Evolutionary conservation across 768 basidiomycete species (phyloP), one percentile per base, ranked within the genome.

Genomic region (Leccinum truebloodii): DNA sequence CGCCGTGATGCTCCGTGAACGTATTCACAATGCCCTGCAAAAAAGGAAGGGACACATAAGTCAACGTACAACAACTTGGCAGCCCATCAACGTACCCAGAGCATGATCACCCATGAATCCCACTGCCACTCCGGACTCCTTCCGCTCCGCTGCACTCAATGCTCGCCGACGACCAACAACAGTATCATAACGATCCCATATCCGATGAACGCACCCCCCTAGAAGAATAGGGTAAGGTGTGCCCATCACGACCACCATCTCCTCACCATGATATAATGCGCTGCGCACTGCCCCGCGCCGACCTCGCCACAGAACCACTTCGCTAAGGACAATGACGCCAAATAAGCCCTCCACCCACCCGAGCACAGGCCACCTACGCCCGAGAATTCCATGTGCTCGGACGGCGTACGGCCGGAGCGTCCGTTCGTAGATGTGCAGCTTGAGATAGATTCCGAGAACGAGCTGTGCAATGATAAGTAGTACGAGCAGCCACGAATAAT

Each of bases 311-410:
- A 97, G 68, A 93, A 94, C 10, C 89, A 87, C 55, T 84, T 76
- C 66, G 32, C 32, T 32, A 10, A 87, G 81, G 0, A 88, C 80
- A 48, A 90, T 82, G 37, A 85, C 88, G 22, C 94, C 95, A 71
- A 96, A 92, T 8, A 97, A 74, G 80, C 93, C 91, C 72, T 97
- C 94, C 1, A 79, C 79, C 95, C 95, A 96, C 8, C 88, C 95
- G 10, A 96, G 67, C 58, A 96, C 76, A 0, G 94, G 94, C 71
- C 90, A 97, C 10, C 78, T 61, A 71, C 90, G 94, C 13, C 95
- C 95, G 14, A 97, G 75, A n/a, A 91, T 24, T 24, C 24, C 24
- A 24, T 24, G 24, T 24, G 24, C 24, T 24, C 24, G 24, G 24
- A 24, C 24, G 24, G 24, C 24, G 24, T 24, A 24, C 24, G 24